These are phyloP conservation scores for Chaetomium fimeti DNA, from an alignment of 495 filamentous ascomycete genomes.

Conservation along the genomic window DNA sequence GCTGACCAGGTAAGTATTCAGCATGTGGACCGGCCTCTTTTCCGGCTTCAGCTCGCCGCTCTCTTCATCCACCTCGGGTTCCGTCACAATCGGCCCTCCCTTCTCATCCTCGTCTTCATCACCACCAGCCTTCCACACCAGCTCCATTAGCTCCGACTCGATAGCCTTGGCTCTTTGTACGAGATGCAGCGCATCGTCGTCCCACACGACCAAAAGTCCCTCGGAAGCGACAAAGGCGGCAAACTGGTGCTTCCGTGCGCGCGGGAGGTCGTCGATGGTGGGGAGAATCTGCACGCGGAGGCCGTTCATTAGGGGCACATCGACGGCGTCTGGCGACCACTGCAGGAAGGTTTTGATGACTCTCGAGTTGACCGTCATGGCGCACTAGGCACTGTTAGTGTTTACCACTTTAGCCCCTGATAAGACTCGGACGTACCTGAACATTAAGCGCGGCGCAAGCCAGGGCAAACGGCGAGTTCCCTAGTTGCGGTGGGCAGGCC, in stretches of 20 bases:
- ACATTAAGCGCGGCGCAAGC: conserved; percentile 68
- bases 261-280: conserved; percentile 63
- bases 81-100: conserved; percentile 39
- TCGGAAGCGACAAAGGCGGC: conserved; percentile 72
- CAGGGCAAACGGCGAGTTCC: conserved; percentile 55
- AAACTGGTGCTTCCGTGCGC: conserved; percentile 70
- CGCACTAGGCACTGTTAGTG: conserved; percentile 49
- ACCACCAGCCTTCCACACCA: conserved; percentile 63
- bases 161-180: conserved; percentile 64
- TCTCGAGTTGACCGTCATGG: conserved; percentile 77
- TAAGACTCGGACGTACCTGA: conserved; percentile 46
- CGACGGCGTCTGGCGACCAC: conserved; percentile 66
- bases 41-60: conserved; percentile 63
- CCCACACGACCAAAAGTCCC: conserved; percentile 69
- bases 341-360: conserved; percentile 72
- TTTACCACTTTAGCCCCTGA: background rate
- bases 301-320: conserved; percentile 73
- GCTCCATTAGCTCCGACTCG: conserved; percentile 69
- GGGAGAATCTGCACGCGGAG: conserved; percentile 71
- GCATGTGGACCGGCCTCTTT: conserved; percentile 61
- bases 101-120: conserved; percentile 53
- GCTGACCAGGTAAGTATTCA: conserved; percentile 65
- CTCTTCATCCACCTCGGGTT: conserved; percentile 66
- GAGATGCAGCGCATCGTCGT: conserved; percentile 69
- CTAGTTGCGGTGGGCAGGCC: conserved; percentile 63